Base-by-base conservation (phyloP, 148 eudicot genomes). In the Fallopia convolvulus region DNA sequence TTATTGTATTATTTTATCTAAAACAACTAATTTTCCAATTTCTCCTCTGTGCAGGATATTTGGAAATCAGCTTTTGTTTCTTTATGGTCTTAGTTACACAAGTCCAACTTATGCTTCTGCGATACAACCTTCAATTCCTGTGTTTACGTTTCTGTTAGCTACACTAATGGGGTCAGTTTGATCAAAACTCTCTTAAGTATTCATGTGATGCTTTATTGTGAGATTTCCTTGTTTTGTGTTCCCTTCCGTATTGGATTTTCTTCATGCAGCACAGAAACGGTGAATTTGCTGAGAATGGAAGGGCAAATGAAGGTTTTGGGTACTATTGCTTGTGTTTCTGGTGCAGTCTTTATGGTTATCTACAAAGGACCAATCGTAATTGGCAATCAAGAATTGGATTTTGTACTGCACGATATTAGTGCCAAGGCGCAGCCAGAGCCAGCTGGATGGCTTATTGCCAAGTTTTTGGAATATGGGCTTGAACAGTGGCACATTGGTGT, bases 41-140 rank as follows among this genome's bases (percentile, higher is more conserved):
- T 83, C 48, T 66, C 26, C 1, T 30, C 80, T 82, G 53, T 82
- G 79, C 80, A 95, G 99, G 90, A 87, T 95, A 74, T 95, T 91
- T 66, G 97, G 94, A 74, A 95, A 95, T 82, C 99, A 95, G 84
- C 91, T 95, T 82, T 83, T 95, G 84, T 95, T 95, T 88, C 89
- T 92, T 81, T 84, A 92, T 80, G 99, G 99, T 74, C 93, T 95
- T 81, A 88, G 97, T 80, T 95, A 88, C 89, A 95, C 99, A 72
- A 92, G 86, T 88, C 99, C 99, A 78, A 87, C 93, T 56, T 95
- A 95, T 84, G 99, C 99, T 63, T 93, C 97, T 70, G 99, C 99
- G 77, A 85, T 88, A 77, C 99, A 95, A 74, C 99, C 99, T 87
- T 84, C 99, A 46, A 89, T 95, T 81, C 99, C 99, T 30, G 99